These are phyloP conservation scores for Alternaria sp. DNA, from an alignment of 2,329 filamentous ascomycete species.

Conservation along the genomic window DNA sequence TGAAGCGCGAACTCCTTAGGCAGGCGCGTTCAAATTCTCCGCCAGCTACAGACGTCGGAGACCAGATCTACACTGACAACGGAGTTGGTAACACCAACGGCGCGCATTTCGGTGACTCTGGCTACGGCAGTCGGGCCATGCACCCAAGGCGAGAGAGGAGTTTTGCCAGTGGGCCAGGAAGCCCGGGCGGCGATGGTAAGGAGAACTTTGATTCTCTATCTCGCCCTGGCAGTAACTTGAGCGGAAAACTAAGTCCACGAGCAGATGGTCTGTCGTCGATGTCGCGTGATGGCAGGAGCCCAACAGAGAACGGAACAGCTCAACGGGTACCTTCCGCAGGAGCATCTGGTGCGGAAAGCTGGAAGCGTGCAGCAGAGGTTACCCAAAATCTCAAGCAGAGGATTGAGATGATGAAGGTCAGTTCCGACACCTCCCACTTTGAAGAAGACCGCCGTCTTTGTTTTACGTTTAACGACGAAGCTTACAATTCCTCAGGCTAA, in stretches of 20 bases:
- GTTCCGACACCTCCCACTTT: slow-evolving; percentile 20
- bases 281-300: slow-evolving; percentile 43
- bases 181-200: slow-evolving; percentile 54
- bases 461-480: not conserved
- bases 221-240: slow-evolving; percentile 42
- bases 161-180: slow-evolving; percentile 36
- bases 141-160: slow-evolving; percentile 38
- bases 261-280: slow-evolving; percentile 41
- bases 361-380: slow-evolving; percentile 95
- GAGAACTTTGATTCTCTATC: slow-evolving; percentile 53
- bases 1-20: slow-evolving; percentile 81
- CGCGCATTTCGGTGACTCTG: slow-evolving; percentile 43
- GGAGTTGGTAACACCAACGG: slow-evolving; percentile 60
- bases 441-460: not conserved
- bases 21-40: slow-evolving; percentile 59
- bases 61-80: slow-evolving; percentile 64
- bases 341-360: slow-evolving; percentile 71
- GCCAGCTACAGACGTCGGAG: slow-evolving; percentile 55
- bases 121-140: slow-evolving; percentile 50
- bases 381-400: slow-evolving; percentile 96
- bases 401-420: slow-evolving; percentile 96
- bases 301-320: slow-evolving; percentile 32
- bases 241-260: slow-evolving; percentile 50
- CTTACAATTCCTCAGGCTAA: slow-evolving; percentile 43
- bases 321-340: slow-evolving; percentile 36